Base-by-base conservation (phyloP, 208 protist species). In the Angomonas desouzai region DNA sequence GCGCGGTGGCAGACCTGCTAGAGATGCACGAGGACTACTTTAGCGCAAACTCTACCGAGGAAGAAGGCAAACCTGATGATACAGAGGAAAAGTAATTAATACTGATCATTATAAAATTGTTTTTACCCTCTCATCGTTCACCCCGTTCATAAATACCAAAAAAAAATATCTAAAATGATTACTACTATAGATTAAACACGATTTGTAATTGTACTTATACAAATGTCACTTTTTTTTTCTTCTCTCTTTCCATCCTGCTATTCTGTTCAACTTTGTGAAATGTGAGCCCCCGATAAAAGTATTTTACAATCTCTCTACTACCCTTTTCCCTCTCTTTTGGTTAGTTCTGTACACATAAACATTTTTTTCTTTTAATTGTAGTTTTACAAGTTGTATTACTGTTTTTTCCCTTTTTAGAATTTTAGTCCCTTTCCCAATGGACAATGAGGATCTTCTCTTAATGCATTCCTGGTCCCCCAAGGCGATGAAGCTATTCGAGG, bases 21-120 rank as follows among this genome's bases (percentile, higher is more conserved):
- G 86, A 92, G 30, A 66, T 66, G 27, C 83, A 95, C 51, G 89
- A 95, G 58, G 62, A 74, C 32, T 84, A 69, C 62, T 95, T 95
- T 66, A 28, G 2, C 20, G 43, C 34, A 2, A 23, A 10, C 56
- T 28, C 9, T 18, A 34, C 43, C 18, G 34, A 49, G 36, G 3
- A 49, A 34, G 18, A 47, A 7, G 56, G 10, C 1, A n/a, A 62
- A 34, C 6, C 22, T 4, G 29, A 56, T n/a, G 49, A 33, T 3
- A 16, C 4, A 27, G 47, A 18, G 13, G 36, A 18, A 43, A 43
- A 6, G 9, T 6, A 43, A 43, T 43, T 18, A 43, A 43, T 18
- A 18, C 6, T 32, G 7, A 57, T 57, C 6, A 57, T 23, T 9
- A 23, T 51, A 51, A 16, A 38, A 29, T 57, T 36, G 16, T n/a